Conservation (phyloP, 2,329 filamentous ascomycete genomes). For the Hypoxylon sp. region DNA sequence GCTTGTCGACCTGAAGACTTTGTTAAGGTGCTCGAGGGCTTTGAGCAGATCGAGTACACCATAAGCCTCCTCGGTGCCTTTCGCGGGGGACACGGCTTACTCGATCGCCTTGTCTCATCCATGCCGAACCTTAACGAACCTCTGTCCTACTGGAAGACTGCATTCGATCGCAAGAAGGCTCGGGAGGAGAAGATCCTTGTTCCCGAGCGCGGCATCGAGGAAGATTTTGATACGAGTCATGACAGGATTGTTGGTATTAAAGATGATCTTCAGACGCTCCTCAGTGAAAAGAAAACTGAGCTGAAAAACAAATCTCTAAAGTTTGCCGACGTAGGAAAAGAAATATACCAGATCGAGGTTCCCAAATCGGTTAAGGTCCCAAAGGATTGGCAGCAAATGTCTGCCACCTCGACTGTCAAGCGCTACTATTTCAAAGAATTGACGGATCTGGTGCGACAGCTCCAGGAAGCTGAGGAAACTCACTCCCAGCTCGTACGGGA, state of each 20-base stretch:
- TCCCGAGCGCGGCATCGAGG: slow-evolving; percentile 87
- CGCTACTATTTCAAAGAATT: slow-evolving; percentile 93
- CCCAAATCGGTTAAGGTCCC: slow-evolving; percentile 89
- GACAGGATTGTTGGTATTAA: slow-evolving; percentile 82
- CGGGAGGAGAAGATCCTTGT: slow-evolving; percentile 85
- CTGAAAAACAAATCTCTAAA: slow-evolving; percentile 80
- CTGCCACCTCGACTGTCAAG: slow-evolving; percentile 88
- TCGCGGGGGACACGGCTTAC: slow-evolving; percentile 82
- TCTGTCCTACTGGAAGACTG: slow-evolving; percentile 87
- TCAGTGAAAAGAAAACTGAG: slow-evolving; percentile 78
- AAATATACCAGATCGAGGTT: slow-evolving; percentile 95
- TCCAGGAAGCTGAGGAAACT: slow-evolving; percentile 94
- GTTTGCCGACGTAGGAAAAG: slow-evolving; percentile 91
- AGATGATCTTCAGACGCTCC: slow-evolving; percentile 75
- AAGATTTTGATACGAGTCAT: slow-evolving; percentile 90
- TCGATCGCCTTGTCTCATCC: slow-evolving; percentile 82
- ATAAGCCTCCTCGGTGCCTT: slow-evolving; percentile 82
- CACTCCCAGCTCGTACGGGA: slow-evolving; percentile 93
- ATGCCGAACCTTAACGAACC: slow-evolving; percentile 87
- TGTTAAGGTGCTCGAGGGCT: slow-evolving; percentile 91
- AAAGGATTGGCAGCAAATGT: slow-evolving; percentile 95
- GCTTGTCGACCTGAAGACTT: slow-evolving; percentile 94
- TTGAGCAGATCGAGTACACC: slow-evolving; percentile 97
- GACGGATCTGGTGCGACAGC: slow-evolving; percentile 81
- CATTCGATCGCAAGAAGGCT: slow-evolving; percentile 87